Conservation (phyloP, 371 early-diverging fungal genomes). For the Rhizomucor miehei region DNA sequence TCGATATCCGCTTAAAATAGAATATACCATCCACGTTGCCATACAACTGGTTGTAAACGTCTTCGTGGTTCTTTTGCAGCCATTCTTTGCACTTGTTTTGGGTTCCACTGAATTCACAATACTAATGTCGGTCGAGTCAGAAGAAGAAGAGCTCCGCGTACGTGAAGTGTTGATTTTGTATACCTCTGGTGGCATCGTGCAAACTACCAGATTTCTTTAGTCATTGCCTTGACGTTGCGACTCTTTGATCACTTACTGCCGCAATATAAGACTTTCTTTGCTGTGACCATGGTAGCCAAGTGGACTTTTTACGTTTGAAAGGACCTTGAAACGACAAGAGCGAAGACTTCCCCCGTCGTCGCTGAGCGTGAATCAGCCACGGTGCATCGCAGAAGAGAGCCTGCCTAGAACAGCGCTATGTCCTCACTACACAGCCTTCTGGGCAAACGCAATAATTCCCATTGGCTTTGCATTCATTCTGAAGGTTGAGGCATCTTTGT, state of each 20-base stretch:
- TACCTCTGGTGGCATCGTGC: constrained; percentile 62
- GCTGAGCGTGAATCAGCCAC: no score
- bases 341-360: no score
- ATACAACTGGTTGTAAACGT: constrained; percentile 53
- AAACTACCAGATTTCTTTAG: constrained; percentile 27
- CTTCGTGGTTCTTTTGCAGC: constrained; percentile 63
- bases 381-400: no score
- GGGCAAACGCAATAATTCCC: no score
- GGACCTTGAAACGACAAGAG: no score
- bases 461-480: no score
- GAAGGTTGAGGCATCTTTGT: no score
- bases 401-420: no score
- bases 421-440: no score
- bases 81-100: constrained; percentile 79
- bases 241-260: constrained; percentile 30
- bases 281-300: constrained; percentile 12
- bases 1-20: background rate
- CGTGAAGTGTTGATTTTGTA: background rate
- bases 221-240: no score
- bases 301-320: no score
- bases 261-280: constrained; percentile 42
- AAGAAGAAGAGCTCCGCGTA: constrained; percentile 2
- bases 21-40: constrained; percentile 36
- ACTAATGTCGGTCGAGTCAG: constrained; percentile 46
- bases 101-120: constrained; percentile 87